Evolutionary conservation across 768 basidiomycete genomes (phyloP).

Genomic region (Mrakia gelida): DNA sequence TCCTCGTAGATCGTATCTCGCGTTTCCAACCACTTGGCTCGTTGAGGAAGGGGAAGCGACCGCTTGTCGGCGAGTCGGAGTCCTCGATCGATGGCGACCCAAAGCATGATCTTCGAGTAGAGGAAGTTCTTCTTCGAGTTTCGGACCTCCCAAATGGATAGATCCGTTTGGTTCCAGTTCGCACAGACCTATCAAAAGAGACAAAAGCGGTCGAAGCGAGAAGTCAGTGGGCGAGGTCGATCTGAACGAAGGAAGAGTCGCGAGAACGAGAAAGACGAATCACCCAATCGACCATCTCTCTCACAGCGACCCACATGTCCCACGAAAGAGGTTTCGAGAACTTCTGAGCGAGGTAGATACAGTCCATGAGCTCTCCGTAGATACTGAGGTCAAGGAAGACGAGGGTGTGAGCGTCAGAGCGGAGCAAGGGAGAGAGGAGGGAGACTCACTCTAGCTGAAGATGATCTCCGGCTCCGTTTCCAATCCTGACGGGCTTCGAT

Average conservation of each 20-base stretch:
- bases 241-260: not conserved
- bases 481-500: conserved; percentile 54
- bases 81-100: conserved; percentile 95
- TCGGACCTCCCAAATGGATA: conserved; percentile 53
- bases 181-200: conserved; percentile 56
- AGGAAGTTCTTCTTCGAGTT: conserved; percentile 30
- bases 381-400: not conserved
- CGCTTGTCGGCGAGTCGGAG: conserved; percentile 92
- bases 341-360: conserved; percentile 88
- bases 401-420: too few relatives aligned
- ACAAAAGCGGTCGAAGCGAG: not conserved
- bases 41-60: conserved; percentile 62
- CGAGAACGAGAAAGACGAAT: not conserved
- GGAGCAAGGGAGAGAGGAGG: not conserved
- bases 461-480: conserved; percentile 66
- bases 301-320: conserved; percentile 46
- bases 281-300: conserved; percentile 47
- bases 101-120: conserved; percentile 66
- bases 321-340: conserved; percentile 37
- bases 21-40: conserved; percentile 62
- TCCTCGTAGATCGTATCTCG: conserved; percentile 88
- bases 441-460: conserved; percentile 50
- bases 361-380: conserved; percentile 66
- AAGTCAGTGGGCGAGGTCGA: not conserved
- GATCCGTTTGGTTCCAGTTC: conserved; percentile 67